These are phyloP conservation scores for Malus asiatica DNA, from an alignment of 306 rosid species.

Conservation along the genomic window DNA sequence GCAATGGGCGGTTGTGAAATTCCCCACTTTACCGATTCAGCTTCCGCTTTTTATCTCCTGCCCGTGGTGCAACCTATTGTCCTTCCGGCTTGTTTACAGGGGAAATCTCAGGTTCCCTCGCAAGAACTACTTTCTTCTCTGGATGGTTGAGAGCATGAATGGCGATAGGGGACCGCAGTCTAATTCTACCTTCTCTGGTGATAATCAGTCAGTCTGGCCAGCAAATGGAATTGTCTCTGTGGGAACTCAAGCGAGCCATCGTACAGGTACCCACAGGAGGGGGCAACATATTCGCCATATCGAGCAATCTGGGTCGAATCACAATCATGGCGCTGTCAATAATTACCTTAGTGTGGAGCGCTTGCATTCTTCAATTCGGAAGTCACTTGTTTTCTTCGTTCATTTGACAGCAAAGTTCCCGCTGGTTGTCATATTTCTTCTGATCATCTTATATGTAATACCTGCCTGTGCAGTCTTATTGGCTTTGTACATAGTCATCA, in stretches of 20 bases:
- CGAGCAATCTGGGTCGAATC: constrained; percentile 34
- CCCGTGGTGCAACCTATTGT: constrained; percentile 94
- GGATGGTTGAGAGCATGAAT: constrained; percentile 99
- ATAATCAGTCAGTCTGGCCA: constrained; percentile 47
- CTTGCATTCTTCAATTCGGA: constrained; percentile 46
- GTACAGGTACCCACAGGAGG: constrained; percentile 46
- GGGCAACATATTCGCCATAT: constrained; percentile 42
- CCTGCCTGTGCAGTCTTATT: constrained; percentile 90
- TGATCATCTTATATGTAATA: constrained; percentile 75
- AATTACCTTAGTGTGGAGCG: constrained; percentile 48
- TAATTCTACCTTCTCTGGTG: constrained; percentile 46
- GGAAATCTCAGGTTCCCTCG: constrained; percentile 84
- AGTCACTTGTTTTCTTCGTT: constrained; percentile 63
- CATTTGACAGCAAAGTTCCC: constrained; percentile 94
- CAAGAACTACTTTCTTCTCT: constrained; percentile 95
- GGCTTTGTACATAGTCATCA: constrained; percentile 76
- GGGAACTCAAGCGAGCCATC: constrained; percentile 40
- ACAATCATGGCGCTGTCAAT: constrained; percentile 19
- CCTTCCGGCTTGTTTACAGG: constrained; percentile 74
- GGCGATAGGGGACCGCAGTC: constrained; percentile 66
- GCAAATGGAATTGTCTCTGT: constrained; percentile 35
- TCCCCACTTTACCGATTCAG: constrained; percentile 87
- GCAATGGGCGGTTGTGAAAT: constrained; percentile 93
- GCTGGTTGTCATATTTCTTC: constrained; percentile 69
- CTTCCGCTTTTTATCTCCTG: constrained; percentile 94